phyloP scores from a whole-genome alignment of 2,329 filamentous ascomycete species.

The Dendrostoma leiphaemia region DNA sequence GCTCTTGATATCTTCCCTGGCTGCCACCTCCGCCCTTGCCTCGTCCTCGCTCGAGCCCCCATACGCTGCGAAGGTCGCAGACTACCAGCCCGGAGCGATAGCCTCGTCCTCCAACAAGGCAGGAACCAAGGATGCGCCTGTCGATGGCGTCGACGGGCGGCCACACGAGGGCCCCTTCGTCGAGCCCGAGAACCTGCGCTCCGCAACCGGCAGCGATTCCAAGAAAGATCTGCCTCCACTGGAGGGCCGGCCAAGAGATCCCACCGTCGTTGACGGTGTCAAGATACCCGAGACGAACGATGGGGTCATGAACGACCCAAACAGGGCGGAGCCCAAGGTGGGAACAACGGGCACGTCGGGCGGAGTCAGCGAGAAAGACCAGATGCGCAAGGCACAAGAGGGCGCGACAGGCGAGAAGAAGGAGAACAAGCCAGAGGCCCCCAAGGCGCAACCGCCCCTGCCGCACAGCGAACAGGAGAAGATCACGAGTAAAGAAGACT shows the following conservation, averaged over 20 bases:
- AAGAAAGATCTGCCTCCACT: constrained; percentile 41
- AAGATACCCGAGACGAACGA: constrained; percentile 65
- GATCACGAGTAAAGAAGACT: constrained; percentile 43
- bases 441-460: constrained; percentile 80
- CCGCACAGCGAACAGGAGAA: constrained; percentile 79
- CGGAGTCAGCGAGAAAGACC: constrained; percentile 84
- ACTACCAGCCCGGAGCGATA: constrained; percentile 8
- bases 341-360: constrained; percentile 88
- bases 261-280: constrained; percentile 55
- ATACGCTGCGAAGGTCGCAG: constrained; percentile 21
- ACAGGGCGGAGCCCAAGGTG: constrained; percentile 71
- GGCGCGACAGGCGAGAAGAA: constrained; percentile 61
- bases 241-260: constrained; percentile 50
- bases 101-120: constrained; percentile 32
- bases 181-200: constrained; percentile 46
- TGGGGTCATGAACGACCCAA: constrained; percentile 91
- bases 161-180: constrained; percentile 85
- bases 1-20: constrained; percentile 58
- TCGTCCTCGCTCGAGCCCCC: constrained; percentile 21
- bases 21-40: constrained; percentile 39
- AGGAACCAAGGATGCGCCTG: constrained; percentile 73
- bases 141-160: constrained; percentile 91
- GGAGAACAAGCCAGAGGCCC: constrained; percentile 75
- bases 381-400: constrained; percentile 68
- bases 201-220: constrained; percentile 30